Percentiles rank a stretch among this genome's conserved stretches.
Conservation (phyloP, 768 basidiomycete species). For the Suillus bovinus region DNA sequence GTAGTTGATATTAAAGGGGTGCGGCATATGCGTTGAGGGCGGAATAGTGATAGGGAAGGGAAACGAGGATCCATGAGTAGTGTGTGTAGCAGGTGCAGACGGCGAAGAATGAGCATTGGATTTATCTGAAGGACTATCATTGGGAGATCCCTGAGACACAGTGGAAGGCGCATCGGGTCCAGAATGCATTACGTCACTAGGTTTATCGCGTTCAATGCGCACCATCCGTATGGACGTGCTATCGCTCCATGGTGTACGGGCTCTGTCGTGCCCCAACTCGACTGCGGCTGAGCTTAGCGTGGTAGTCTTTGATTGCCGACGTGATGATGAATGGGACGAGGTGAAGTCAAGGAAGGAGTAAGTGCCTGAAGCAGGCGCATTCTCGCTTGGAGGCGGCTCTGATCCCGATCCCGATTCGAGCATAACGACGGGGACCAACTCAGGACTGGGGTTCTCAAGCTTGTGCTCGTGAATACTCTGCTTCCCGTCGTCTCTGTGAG, state of each 20-base stretch:
- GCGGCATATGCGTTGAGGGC: conserved; percentile 37
- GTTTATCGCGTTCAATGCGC: conserved; percentile 20
- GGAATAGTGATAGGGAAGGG: conserved; percentile 50
- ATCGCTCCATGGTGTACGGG: conserved; percentile 17
- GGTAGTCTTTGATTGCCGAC: conserved; percentile 26
- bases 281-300: conserved; percentile 29
- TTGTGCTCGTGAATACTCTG: conserved; percentile 18
- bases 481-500: conserved; percentile 31
- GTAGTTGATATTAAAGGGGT: conserved; percentile 20
- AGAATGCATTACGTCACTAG: conserved; percentile 12
- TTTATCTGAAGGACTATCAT: conserved; percentile 21
- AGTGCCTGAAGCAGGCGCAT: conserved; percentile 28
- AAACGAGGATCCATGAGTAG: conserved; percentile 34
- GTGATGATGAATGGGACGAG: conserved; percentile 27
- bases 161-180: conserved; percentile 37
- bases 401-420: conserved; percentile 20
- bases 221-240: conserved; percentile 20
- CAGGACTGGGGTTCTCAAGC: conserved; percentile 24
- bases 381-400: conserved; percentile 19
- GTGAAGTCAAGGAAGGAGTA: conserved; percentile 35
- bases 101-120: conserved; percentile 21
- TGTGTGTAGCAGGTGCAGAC: conserved; percentile 22
- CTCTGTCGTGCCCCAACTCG: conserved; percentile 24
- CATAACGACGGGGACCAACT: conserved; percentile 34
- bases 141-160: conserved; percentile 27